A percentile compares a stretch with the other conserved stretches of the same genome.
Evolutionary conservation across 345 rosid genomes (phyloP).

Genomic region (Xanthoceras sorbifolium): DNA sequence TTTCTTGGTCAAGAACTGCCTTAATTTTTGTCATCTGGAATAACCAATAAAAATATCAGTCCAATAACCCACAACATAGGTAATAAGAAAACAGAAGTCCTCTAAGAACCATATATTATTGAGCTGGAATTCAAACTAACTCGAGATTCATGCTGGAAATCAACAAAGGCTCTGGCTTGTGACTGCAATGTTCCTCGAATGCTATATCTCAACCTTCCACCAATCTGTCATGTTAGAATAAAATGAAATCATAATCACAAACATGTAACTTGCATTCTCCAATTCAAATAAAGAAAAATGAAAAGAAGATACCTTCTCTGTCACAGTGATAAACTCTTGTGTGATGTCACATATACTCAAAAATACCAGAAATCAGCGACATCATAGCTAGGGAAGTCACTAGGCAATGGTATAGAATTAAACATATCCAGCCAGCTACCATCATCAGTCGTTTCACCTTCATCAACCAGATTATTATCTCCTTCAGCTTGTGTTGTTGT

Average conservation of each 20-base stretch:
- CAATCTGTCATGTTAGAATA: constrained; percentile 58
- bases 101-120: neutral
- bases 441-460: too few species aligned
- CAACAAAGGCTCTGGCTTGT: constrained; percentile 96
- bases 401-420: too few species aligned
- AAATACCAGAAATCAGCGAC: too few species aligned
- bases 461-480: too few species aligned
- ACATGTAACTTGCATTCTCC: constrained; percentile 18
- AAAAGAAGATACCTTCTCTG: constrained; percentile 75
- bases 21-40: constrained; percentile 83
- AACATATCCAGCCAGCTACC: too few species aligned
- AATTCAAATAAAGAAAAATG: constrained; percentile 13
- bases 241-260: constrained; percentile 29
- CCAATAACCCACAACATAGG: constrained; percentile 1
- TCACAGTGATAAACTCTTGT: too few species aligned
- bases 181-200: constrained; percentile 94
- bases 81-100: neutral
- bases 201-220: constrained; percentile 99
- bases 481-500: too few species aligned
- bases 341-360: too few species aligned
- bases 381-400: too few species aligned
- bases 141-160: constrained; percentile 95
- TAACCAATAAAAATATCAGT: constrained; percentile 28
- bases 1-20: constrained; percentile 99
- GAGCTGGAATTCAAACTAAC: constrained; percentile 49